Evolutionary conservation across 176 grass and related monocot species (phyloP).

Genomic region (Thalia dealbata): DNA sequence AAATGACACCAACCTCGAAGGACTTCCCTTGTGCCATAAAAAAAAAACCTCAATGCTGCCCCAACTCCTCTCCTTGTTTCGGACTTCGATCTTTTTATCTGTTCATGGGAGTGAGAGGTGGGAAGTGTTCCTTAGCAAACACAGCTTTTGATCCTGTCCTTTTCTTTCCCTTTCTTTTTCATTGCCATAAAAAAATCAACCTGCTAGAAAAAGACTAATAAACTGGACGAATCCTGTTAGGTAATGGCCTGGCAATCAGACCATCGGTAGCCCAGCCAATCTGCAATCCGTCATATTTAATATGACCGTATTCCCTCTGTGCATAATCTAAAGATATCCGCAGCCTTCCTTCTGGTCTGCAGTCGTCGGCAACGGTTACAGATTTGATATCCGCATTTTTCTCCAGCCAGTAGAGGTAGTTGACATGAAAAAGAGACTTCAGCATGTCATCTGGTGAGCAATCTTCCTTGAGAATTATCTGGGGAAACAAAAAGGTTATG

Average conservation of each 20-base stretch:
- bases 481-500: conserved; percentile 14
- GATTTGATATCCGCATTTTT: conserved; percentile 55
- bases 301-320: conserved; percentile 62
- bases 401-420: conserved; percentile 93
- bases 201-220: neutral
- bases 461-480: conserved; percentile 89
- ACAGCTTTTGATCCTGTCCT: too few relatives aligned
- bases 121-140: neutral
- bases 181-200: neutral
- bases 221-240: conserved; percentile 37
- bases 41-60: too few relatives aligned
- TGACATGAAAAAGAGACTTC: conserved; percentile 83
- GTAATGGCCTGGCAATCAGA: conserved; percentile 67
- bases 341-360: conserved; percentile 57
- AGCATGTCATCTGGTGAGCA: conserved; percentile 84
- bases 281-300: conserved; percentile 57
- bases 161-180: neutral
- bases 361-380: conserved; percentile 38
- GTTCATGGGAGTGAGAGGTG: too few relatives aligned
- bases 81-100: too few relatives aligned
- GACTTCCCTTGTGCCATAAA: too few relatives aligned
- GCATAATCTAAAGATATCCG: conserved; percentile 73
- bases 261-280: conserved; percentile 73
- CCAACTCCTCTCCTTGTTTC: too few relatives aligned
- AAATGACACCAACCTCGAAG: too few relatives aligned